Base-by-base conservation (phyloP, 768 basidiomycete genomes). In the Kwoniella sp. region DNA sequence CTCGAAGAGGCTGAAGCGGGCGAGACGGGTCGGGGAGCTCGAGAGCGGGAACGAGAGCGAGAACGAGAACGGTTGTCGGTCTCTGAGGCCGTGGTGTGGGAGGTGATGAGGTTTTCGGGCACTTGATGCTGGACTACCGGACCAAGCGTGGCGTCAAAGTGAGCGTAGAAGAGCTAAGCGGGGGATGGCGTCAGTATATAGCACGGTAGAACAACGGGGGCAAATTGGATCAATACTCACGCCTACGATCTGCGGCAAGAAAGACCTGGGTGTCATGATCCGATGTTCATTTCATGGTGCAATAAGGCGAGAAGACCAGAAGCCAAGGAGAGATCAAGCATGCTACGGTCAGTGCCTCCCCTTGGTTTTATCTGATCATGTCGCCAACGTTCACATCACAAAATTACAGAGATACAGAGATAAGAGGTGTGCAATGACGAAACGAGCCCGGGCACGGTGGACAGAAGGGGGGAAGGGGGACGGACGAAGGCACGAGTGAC, bases 121-220 rank as follows among this genome's bases (percentile, higher is more conserved):
- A 96, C 93, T 82, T 98, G 94, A 74, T 90, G 90, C 4, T 92
- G 87, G 52, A 98, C 90, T 74, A 91, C 91, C 1, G 93, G 91
- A 1, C 96, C 95, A 60, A 89, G 87, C 4, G 82, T 83, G 38
- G 89, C 85, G 81, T 98, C 92, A 78, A 99, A 98, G 15, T 90
- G 87, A 2, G 94, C 89, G 75, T 96, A 97, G 83, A 98, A 97
- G 15, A 95, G 74, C 79, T 80, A 57, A 48, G 38, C 20, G 25
- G 22, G 4, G 56, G 26, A n/a, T n/a, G n/a, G n/a, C n/a, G n/a
- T n/a, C n/a, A 45, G 4, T 26, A 4, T 15, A 38, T 55, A 8
- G 38, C 15, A 23, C 7, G 25, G 31, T 22, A 22, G n/a, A n/a
- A n/a, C n/a, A n/a, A n/a, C n/a, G n/a, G n/a, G n/a, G n/a, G n/a